Percentiles rank a stretch among this genome's conserved stretches.
Conservation (phyloP, 495 filamentous ascomycete genomes). For the Penicillium macrosclerotiorum region DNA sequence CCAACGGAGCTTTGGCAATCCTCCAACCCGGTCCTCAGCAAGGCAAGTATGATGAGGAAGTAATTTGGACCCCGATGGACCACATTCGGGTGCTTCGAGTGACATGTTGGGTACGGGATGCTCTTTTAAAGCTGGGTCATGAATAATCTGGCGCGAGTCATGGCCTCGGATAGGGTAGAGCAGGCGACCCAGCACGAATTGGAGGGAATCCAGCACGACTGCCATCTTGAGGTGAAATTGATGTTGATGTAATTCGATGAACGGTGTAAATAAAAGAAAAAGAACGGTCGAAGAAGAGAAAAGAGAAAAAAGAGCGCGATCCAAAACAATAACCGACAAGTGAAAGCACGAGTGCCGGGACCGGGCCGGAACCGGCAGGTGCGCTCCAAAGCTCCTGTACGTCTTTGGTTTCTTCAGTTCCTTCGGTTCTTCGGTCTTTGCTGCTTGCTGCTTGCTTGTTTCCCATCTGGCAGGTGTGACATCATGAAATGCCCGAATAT, state of each 20-base stretch:
- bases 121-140: slow-evolving; percentile 24
- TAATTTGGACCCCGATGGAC: slow-evolving; percentile 34
- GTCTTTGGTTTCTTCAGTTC: too few relatives aligned
- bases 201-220: slow-evolving; percentile 20
- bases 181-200: slow-evolving; percentile 18
- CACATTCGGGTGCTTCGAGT: slow-evolving; percentile 40
- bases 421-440: too few relatives aligned
- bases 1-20: slow-evolving; percentile 44
- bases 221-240: slow-evolving; percentile 3
- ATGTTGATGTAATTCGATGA: neutral
- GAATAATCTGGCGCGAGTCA: slow-evolving; percentile 27
- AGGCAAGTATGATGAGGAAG: slow-evolving; percentile 34
- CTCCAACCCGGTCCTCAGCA: slow-evolving; percentile 33
- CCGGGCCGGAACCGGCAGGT: slow-evolving; percentile 28
- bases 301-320: neutral
- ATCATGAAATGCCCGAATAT: too few relatives aligned
- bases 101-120: slow-evolving; percentile 39
- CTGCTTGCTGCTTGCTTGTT: too few relatives aligned
- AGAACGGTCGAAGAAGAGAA: neutral
- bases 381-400: too few relatives aligned
- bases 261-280: neutral
- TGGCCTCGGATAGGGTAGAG: slow-evolving; percentile 29
- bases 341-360: slow-evolving; percentile 7
- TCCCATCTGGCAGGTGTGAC: too few relatives aligned
- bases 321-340: neutral